Evolutionary conservation across 1,139 yeast genomes (phyloP).

Genomic region (Suhomyces bokatorum): DNA sequence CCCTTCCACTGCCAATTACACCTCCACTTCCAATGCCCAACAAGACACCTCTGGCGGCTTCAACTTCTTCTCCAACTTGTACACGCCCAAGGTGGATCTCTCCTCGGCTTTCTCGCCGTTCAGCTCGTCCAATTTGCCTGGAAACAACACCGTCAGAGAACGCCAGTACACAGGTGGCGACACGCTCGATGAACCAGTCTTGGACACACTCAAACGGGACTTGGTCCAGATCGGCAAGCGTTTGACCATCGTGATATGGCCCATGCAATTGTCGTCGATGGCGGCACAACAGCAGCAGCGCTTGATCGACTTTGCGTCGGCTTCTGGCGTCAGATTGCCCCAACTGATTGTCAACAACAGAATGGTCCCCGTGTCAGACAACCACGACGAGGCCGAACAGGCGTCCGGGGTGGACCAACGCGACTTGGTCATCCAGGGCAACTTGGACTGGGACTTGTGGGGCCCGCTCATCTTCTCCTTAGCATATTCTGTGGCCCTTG

Average conservation of each 20-base stretch:
- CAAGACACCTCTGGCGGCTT: not conserved
- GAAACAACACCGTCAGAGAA: constrained; percentile 61
- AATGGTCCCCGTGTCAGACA: constrained; percentile 32
- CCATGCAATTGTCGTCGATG: constrained; percentile 47
- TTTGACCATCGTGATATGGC: constrained; percentile 73
- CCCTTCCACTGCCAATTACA: not conserved
- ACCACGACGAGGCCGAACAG: constrained; percentile 26
- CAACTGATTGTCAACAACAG: constrained; percentile 34
- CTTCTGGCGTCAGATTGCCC: constrained; percentile 48
- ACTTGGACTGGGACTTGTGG: constrained; percentile 84
- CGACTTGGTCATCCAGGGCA: constrained; percentile 26
- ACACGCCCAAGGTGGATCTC: constrained; percentile 44
- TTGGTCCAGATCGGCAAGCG: constrained; percentile 63
- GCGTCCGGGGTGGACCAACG: constrained; percentile 9
- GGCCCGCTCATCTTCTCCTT: constrained; percentile 81
- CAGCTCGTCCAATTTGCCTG: constrained; percentile 30
- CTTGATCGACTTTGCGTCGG: constrained; percentile 43
- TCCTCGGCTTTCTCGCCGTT: constrained; percentile 44
- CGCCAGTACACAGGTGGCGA: constrained; percentile 81
- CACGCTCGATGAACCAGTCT: constrained; percentile 81
- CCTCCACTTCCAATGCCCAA: not conserved
- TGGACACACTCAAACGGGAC: constrained; percentile 68
- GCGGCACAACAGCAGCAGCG: constrained; percentile 48
- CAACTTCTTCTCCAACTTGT: constrained; percentile 12
- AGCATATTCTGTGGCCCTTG: constrained; percentile 57